phyloP scores from a whole-genome alignment of 1,139 yeast genomes.

The Taiozyma sp. region DNA sequence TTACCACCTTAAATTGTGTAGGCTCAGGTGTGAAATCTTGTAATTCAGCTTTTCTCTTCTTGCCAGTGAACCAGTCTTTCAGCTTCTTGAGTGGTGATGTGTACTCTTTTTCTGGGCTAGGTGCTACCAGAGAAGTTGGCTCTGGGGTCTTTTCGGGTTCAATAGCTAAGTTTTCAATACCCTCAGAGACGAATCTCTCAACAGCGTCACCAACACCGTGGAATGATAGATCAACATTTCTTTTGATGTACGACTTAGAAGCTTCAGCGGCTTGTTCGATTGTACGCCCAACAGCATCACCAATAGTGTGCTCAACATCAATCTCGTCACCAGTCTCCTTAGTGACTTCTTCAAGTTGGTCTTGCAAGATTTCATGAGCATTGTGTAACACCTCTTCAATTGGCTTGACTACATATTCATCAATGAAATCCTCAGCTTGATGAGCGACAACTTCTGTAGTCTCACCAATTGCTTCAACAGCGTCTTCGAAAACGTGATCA shows the following conservation, averaged over 20 bases:
- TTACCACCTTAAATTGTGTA: not conserved
- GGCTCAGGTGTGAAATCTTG: not conserved
- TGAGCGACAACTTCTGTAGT: constrained; percentile 2
- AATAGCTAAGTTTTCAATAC: not conserved
- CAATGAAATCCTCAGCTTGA: not conserved
- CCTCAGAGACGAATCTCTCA: constrained; percentile 1
- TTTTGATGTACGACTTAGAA: not conserved
- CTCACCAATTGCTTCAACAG: constrained; percentile 1
- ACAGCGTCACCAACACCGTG: not conserved
- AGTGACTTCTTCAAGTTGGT: not conserved
- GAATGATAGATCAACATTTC: not conserved
- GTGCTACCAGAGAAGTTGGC: not conserved
- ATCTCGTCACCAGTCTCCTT: constrained; percentile 2
- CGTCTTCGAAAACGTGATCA: not conserved
- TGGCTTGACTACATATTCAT: not conserved
- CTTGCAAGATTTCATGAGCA: not conserved
- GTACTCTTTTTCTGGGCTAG: not conserved
- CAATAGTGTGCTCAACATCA: constrained; percentile 1
- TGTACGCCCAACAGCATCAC: not conserved
- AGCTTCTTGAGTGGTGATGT: not conserved
- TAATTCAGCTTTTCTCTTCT: not conserved
- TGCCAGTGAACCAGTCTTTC: not conserved
- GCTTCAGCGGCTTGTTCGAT: not conserved
- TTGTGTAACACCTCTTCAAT: not conserved
- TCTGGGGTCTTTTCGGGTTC: not conserved